Base-by-base conservation (phyloP, 169 alveolate species). In the Eimeria mitis region DNA sequence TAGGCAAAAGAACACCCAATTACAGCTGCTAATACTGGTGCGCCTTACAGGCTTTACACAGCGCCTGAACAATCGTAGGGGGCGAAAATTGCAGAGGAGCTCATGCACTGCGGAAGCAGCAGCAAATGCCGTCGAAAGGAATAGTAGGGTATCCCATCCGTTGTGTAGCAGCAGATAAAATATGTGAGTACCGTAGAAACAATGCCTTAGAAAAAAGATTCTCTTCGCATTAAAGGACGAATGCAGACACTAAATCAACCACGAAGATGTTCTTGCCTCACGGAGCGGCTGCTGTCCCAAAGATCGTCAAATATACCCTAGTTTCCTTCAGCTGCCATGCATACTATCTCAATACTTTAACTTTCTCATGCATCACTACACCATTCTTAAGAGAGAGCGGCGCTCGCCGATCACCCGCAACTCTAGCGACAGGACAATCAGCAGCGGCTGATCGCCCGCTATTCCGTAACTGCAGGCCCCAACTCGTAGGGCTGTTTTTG, bases 391-490 rank as follows among this genome's bases (percentile, higher is more conserved):
- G 79, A 19, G n/a, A 31, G 31, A 70, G 52, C 31, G 49, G 75
- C 28, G 75, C 21, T 65, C 44, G 23, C 8, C 42, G 75, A 70
- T 37, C 79, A 70, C 49, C 79, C 31, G 52, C 79, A 14, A 37
- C 79, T 70, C 79, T 14, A 70, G 52, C 79, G 79, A 70, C 52
- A 52, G n/a, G 37, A 31, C 52, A 47, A 37, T 37, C 34, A 70
- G 79, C 79, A 70, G 79, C 37, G 79, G 79, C 79, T 70, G 79
- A 31, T 37, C 79, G 79, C 16, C 76, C 76, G 76, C 44, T 65
- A n/a, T 65, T 28, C 52, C 31, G 79, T 34, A 31, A 70, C 79
- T 70, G 52, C 79, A 70, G 79, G 79, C 79, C 79, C 79, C 47
- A 4, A 65, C 42, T 8, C n/a, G 11, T 70, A 70, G 79, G 79